A percentile compares a stretch with the other conserved stretches of the same genome.
These are phyloP conservation scores for Cucumis cinereus DNA, from an alignment of 306 rosid species.

Conservation along the genomic window DNA sequence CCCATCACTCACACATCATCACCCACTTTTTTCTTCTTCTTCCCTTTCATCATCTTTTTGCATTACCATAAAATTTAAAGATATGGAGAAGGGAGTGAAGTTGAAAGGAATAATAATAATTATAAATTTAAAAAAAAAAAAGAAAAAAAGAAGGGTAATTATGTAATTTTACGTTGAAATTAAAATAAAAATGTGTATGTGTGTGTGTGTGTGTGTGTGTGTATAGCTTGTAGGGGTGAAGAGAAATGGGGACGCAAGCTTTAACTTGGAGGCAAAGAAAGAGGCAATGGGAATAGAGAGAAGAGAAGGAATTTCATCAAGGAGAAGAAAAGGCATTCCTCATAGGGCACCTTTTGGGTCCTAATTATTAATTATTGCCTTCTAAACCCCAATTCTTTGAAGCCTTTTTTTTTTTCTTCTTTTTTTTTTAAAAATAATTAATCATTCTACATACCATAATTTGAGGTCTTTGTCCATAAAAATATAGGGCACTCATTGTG, in stretches of 20 bases:
- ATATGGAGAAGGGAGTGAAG: no score
- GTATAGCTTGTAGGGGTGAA: conserved; percentile 64
- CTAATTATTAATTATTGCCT: conserved; percentile 19
- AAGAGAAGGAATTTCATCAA: conserved; percentile 20
- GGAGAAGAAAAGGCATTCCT: conserved; percentile 98
- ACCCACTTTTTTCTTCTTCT: conserved; percentile 41
- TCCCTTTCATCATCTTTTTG: conserved; percentile 24
- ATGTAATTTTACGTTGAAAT: no score
- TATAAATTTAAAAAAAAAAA: no score
- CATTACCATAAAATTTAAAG: not conserved
- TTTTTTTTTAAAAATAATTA: not conserved
- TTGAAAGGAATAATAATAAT: no score
- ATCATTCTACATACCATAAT: conserved; percentile 9
- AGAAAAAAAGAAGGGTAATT: no score
- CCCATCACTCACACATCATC: conserved; percentile 57
- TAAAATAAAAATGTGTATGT: no score
- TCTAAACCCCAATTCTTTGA: conserved; percentile 10
- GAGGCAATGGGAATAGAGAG: conserved; percentile 26
- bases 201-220: not conserved
- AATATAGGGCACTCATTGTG: conserved; percentile 23
- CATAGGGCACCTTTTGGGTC: conserved; percentile 85
- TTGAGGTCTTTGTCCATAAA: conserved; percentile 23
- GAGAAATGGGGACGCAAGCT: conserved; percentile 71
- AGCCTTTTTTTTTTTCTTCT: not conserved
- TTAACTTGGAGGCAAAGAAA: conserved; percentile 40